Base-by-base conservation (phyloP, 352 stramenopile species). In the Hyaloperonospora arabidopsidis region DNA sequence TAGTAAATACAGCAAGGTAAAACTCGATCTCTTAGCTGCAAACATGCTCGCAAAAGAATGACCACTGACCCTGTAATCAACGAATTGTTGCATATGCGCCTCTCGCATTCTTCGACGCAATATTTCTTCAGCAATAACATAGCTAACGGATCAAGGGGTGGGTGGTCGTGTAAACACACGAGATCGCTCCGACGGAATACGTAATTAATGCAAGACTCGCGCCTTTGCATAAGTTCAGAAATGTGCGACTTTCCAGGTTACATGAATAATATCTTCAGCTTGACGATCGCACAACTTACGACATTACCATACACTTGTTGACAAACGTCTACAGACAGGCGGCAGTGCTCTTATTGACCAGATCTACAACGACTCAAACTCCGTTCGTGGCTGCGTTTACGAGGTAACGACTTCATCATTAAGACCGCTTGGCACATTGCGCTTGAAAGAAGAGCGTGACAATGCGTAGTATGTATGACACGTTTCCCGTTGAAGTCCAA, bases 161-260 rank as follows among this genome's bases (percentile, higher is more conserved):
- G 39, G n/a, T 53, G 90, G 82, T 14, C 87, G 87, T 56, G 82
- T 79, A 44, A 93, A 93, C 57, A 93, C 90, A 54, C 65, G 69
- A 25, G 82, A 90, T 46, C 25, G 25, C 4, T 32, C 25, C 25
- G 25, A 32, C 25, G 25, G 4, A 8, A 32, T 8, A 4, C 4
- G 25, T 8, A 32, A 54, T 54, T 0, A 55, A 60, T 0, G 67
- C 72, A 32, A 32, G 8, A 8, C 25, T 32, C 8, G 4, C 25
- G 8, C 25, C 25, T 32, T 32, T 0, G 13, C 87, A 22, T 12
- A 48, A 2, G 78, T 87, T 39, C 71, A 0, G 51, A 76, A 3
- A 57, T 89, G 18, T 43, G 48, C 5, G 57, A 61, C 0, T 34
- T 79, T 3, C 61, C 89, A 1, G 25, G 25, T 32, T 59, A 59